Evolutionary conservation across 2,329 filamentous ascomycete species (phyloP).

Genomic region (Pseudogymnoascus sp.): DNA sequence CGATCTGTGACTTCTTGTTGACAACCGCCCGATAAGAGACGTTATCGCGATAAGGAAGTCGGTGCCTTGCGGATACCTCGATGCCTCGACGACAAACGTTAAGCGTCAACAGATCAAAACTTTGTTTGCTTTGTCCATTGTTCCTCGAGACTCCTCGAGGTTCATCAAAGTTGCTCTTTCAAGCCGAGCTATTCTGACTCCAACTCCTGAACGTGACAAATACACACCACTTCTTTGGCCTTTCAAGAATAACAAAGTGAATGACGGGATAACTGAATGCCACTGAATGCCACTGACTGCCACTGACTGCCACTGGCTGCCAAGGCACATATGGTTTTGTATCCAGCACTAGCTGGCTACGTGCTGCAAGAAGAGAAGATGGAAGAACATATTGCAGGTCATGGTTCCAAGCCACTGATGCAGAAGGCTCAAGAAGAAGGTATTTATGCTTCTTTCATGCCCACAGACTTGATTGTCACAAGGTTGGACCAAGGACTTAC

Average conservation of each 20-base stretch:
- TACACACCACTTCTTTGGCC: not conserved
- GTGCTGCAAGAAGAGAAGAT: not conserved
- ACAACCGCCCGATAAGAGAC: not conserved
- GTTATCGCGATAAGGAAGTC: not conserved
- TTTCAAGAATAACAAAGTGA: constrained; percentile 1
- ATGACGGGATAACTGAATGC: not conserved
- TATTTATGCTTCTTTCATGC: constrained; percentile 21
- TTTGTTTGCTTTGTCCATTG: not conserved
- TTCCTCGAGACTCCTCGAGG: not conserved
- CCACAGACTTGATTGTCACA: constrained; percentile 9
- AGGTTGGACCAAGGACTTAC: constrained; percentile 21
- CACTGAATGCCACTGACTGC: no score
- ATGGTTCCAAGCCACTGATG: not conserved
- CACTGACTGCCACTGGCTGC: not conserved
- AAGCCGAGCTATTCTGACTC: not conserved
- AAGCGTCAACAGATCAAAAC: not conserved
- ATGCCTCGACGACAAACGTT: not conserved
- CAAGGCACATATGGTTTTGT: not conserved
- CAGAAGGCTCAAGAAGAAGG: constrained; percentile 16
- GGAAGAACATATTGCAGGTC: not conserved
- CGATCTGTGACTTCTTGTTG: constrained; percentile 1
- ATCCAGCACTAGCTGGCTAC: not conserved
- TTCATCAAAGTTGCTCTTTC: not conserved
- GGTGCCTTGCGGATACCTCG: constrained; percentile 1
- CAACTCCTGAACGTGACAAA: not conserved